Base-by-base conservation (phyloP, 805 yeast species). In the Teunomyces barrocoloradensis region DNA sequence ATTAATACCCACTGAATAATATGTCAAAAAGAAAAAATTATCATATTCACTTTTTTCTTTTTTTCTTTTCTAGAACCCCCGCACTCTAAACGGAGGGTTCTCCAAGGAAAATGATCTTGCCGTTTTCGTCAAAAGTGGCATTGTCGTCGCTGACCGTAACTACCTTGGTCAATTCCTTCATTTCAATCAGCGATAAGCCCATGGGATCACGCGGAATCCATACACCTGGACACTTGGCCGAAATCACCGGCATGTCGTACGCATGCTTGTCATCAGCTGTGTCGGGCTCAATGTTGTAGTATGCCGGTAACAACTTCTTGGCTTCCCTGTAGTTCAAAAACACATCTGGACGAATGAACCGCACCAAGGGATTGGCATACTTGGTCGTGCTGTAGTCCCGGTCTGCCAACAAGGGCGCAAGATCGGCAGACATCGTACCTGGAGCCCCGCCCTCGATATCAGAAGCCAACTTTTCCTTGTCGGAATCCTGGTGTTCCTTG, bases 121-220 rank as follows among this genome's bases (percentile, higher is more conserved):
- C 77, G 53, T 62, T 69, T 23, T 60, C 60, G 43, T 51, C 53
- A 45, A 87, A 80, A 41, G 69, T 64, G 0, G 96, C 80, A 54
- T 85, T 84, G 41, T 77, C 82, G 61, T 90, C 96, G 46, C 80
- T 73, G 43, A 87, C 81, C 13, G 78, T 75, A 42, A 89, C 79
- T 6, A 81, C 72, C 1, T 74, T 77, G 17, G 70, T 63, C 44
- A 88, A 75, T 36, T 80, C 71, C 34, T 76, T 77, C 18, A 87
- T 82, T 56, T 84, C 82, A 11, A 59, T 61, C 1, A 73, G 67
- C 0, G 96, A 86, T 56, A 89, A 78, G 1, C 98, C 98, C 79
- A 82, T 80, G 7, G 88, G 85, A 64, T 92, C 99, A 48, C 73
- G 72, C n/a, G 97, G 95, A 58, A 92, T 81, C 99, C 99, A 92